A percentile compares a stretch with the other conserved stretches of the same genome.
These are phyloP conservation scores for Polyporus arcularius DNA, from an alignment of 768 basidiomycete genomes.

Conservation along the genomic window DNA sequence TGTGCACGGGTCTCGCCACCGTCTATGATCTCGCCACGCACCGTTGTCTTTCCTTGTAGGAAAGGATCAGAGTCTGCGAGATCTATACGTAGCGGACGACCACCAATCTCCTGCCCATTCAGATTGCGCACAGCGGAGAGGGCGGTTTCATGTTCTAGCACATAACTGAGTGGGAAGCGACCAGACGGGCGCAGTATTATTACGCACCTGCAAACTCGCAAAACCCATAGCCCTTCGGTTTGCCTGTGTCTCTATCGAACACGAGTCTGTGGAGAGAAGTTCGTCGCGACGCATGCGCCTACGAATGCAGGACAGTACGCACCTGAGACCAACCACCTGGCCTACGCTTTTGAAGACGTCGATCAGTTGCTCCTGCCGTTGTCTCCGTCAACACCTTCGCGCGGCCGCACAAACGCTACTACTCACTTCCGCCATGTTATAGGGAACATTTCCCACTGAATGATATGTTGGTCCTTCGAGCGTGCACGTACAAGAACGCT, in stretches of 20 bases:
- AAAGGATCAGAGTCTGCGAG: conserved; percentile 92
- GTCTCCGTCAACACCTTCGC: conserved; percentile 2
- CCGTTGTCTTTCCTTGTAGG: conserved; percentile 87
- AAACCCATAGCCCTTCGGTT: conserved; percentile 92
- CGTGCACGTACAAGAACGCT: background rate
- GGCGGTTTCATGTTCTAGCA: conserved; percentile 91
- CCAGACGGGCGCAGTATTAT: conserved; percentile 28
- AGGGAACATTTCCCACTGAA: conserved; percentile 85
- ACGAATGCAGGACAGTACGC: background rate
- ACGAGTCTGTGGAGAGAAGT: conserved; percentile 56
- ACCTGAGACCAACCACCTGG: conserved; percentile 89
- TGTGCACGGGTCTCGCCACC: conserved; percentile 59
- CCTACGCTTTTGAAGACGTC: conserved; percentile 89
- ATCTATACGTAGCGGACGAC: conserved; percentile 91
- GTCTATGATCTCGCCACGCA: conserved; percentile 79
- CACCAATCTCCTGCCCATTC: conserved; percentile 89
- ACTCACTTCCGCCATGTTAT: conserved; percentile 80
- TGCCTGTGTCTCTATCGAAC: conserved; percentile 91
- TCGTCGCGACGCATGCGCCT: background rate
- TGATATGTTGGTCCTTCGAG: conserved; percentile 2
- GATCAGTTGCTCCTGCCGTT: conserved; percentile 70
- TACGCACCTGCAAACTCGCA: conserved; percentile 86
- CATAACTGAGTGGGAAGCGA: background rate
- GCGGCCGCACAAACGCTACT: background rate
- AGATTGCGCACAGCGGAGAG: conserved; percentile 94